Conservation (phyloP, 192 early-diverging fungal species). For the Dimargaris cristalligena region DNA sequence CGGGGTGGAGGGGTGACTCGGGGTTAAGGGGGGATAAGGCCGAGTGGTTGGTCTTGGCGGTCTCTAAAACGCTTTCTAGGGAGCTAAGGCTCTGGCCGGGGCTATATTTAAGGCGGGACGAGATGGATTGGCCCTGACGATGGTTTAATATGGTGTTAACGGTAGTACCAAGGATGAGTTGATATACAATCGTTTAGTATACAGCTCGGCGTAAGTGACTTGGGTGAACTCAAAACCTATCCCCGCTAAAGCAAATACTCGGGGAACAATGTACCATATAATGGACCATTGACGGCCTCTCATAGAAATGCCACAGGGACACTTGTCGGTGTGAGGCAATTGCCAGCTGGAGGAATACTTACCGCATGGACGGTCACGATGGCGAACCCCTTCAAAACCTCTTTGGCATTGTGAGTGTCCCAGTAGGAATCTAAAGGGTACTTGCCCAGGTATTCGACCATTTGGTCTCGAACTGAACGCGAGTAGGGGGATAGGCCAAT, state of each 20-base stretch:
- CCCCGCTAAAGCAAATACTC: not conserved
- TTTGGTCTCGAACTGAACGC: too few relatives aligned
- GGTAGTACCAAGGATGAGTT: not conserved
- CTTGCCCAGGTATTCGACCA: not conserved
- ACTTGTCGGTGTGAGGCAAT: not conserved
- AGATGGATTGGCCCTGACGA: not conserved
- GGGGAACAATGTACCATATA: not conserved
- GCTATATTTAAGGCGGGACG: not conserved
- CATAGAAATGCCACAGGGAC: not conserved
- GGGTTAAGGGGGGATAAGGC: constrained; percentile 48
- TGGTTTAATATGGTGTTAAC: not conserved
- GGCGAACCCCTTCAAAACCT: constrained; percentile 1
- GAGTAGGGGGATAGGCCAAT: not conserved
- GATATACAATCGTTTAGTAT: not conserved
- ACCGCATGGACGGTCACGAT: not conserved
- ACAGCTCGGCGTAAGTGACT: not conserved
- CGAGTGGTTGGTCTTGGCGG: constrained; percentile 15
- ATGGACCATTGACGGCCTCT: not conserved
- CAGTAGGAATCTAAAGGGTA: constrained; percentile 1
- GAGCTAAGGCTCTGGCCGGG: constrained; percentile 3
- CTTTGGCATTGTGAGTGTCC: constrained; percentile 6
- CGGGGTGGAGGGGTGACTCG: constrained; percentile 58
- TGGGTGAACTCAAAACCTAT: not conserved
- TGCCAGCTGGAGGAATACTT: not conserved
- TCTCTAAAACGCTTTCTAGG: not conserved